Evolutionary conservation across 345 rosid genomes (phyloP), one percentile per base, ranked within the genome.

Genomic region (Pistacia atlantica): DNA sequence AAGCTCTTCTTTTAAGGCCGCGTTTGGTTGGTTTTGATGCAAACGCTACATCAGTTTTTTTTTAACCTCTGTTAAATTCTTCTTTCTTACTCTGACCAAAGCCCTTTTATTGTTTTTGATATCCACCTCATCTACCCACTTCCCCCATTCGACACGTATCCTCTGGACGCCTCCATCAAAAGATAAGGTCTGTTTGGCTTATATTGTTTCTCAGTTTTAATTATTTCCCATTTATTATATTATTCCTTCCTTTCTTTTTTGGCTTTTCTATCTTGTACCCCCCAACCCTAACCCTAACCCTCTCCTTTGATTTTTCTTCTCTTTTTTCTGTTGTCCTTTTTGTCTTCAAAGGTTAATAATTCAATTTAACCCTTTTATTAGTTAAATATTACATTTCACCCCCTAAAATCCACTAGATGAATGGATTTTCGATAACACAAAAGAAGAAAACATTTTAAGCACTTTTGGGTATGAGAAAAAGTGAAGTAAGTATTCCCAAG

Each of bases 101-200:
- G 42, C 55, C 25, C 25, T 22, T 22, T 22, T 22, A 22, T 22
- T 22, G 25, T 31, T 22, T 37, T 49, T 22, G 55, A 25, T 71
- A 4, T 75, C 77, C 75, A 61, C 63, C 42, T 46, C 77, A 56
- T 18, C 80, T 12, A 2, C 72, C 68, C 80, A 48, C 62, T 70
- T 25, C 51, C 25, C 25, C 25, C 25, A 22, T 22, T 22, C 25
- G 25, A 22, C 25, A 22, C 25, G 25, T 22, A 22, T 22, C 25
- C 25, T 22, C 25, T 22, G 25, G 25, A 22, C 25, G 25, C 25
- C 25, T 22, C 25, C 25, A 22, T 22, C 25, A 22, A 22, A 22
- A 22, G 25, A 22, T 22, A 22, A 22, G 81, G 25, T 22, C 25
- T 22, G 0, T 60, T 28, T 12, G 25, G 25, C 25, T 22, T 22